Evolutionary conservation across 2,329 filamentous ascomycete genomes (phyloP), one percentile per base, ranked within the genome.

Genomic region (Blastomyces percursus): DNA sequence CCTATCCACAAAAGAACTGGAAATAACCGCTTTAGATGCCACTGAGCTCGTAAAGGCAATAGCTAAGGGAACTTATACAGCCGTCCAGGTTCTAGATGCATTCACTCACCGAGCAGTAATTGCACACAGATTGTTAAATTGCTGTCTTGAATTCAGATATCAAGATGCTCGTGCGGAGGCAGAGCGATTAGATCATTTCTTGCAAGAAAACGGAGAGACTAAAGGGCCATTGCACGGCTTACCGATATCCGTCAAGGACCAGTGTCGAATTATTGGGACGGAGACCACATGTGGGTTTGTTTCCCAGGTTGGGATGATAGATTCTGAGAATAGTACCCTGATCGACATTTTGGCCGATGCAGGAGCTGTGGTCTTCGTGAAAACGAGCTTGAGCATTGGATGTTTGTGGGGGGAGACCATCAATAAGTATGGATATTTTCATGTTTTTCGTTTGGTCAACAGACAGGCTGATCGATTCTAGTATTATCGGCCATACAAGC

Each of bases 401-500:
- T 59, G 57, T 48, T 32, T 59, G 24, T 59, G 40, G 42, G 57
- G 57, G 24, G 57, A 59, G 30, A 59, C 38, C 1, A 48, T 59
- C 21, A 59, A 59, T 32, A 59, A 59, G 57, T 59, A 59, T 30
- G 40, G 19, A 40, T 12, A 35, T 38, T 2, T 40, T 40, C 11
- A 21, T 57, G 12, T 1, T 42, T 40, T n/a, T 19, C 6, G 16
- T 57, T 52, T 52, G 30, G 12, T 21, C 30, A 57, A 40, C 12
- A 21, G 30, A 0, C 12, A 16, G n/a, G 57, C 57, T 59, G 27
- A 59, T 40, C 3, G 14, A 27, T n/a, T 40, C 24, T 24, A 50
- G 48, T 40, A 6, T 60, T n/a, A 51, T 60, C 19, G 59, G 59
- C 4, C 59, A 40, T 16, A 86, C 84, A 0, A 71, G 83, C 24